phyloP scores from a whole-genome alignment of 805 yeast species.

The Wickerhamomyces silvicola region DNA sequence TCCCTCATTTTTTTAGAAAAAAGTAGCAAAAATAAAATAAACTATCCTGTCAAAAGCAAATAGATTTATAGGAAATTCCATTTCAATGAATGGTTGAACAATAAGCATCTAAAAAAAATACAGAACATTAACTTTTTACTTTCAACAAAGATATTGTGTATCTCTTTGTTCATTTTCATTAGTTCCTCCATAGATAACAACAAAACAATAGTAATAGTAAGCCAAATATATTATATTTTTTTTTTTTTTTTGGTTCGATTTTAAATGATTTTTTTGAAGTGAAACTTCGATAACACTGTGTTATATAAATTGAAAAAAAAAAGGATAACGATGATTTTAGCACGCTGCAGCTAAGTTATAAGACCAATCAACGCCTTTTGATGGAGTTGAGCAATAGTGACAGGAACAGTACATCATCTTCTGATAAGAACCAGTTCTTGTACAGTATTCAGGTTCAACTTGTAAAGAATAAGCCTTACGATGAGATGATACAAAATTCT shows the following conservation, averaged over 20 bases:
- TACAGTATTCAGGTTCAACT: slow-evolving; percentile 17
- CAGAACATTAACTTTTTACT: slow-evolving; percentile 1
- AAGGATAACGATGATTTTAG: slow-evolving; percentile 2
- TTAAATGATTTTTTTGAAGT: neutral
- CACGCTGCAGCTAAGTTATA: slow-evolving; percentile 14
- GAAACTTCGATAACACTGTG: neutral
- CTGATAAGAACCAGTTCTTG: slow-evolving; percentile 19
- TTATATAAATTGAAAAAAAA: slow-evolving; percentile 3
- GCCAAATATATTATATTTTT: no score
- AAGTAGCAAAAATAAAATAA: no score
- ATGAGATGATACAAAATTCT: slow-evolving; percentile 6
- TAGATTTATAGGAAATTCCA: no score
- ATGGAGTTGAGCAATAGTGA: slow-evolving; percentile 15
- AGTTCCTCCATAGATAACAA: slow-evolving; percentile 1
- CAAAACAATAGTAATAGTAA: neutral
- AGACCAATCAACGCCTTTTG: slow-evolving; percentile 19
- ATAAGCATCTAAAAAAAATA: neutral
- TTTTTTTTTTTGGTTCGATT: neutral
- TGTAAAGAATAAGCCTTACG: slow-evolving; percentile 14
- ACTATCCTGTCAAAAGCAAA: no score
- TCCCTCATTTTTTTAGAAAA: no score
- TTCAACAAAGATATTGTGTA: neutral
- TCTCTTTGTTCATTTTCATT: slow-evolving; percentile 5
- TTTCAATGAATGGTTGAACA: neutral
- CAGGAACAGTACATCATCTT: slow-evolving; percentile 18